A percentile compares a stretch with the other conserved stretches of the same genome.
These are phyloP conservation scores for Sporobolomyces pararoseus DNA, from an alignment of 768 basidiomycete genomes.

Conservation along the genomic window DNA sequence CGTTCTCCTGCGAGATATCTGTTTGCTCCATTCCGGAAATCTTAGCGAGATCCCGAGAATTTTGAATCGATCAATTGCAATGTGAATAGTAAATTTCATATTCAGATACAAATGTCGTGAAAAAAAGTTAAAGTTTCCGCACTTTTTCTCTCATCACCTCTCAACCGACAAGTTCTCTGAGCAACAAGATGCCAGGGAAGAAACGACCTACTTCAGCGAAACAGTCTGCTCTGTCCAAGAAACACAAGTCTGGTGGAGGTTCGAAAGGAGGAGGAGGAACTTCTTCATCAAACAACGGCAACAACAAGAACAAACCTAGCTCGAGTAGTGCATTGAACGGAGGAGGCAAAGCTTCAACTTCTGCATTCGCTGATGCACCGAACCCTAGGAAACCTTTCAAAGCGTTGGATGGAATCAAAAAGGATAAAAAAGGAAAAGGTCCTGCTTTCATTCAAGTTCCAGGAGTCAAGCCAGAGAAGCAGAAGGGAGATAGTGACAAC, in stretches of 20 bases:
- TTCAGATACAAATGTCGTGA: too few relatives aligned
- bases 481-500: background rate
- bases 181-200: slow-evolving; percentile 39
- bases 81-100: too few relatives aligned
- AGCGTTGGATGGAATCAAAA: slow-evolving; percentile 20
- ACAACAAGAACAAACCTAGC: background rate
- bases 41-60: too few relatives aligned
- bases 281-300: background rate
- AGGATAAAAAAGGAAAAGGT: slow-evolving; percentile 42
- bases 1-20: too few relatives aligned
- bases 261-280: background rate
- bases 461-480: background rate
- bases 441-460: slow-evolving; percentile 25
- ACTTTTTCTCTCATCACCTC: background rate
- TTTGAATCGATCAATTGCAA: too few relatives aligned
- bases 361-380: background rate
- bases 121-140: too few relatives aligned
- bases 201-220: slow-evolving; percentile 21
- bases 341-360: background rate
- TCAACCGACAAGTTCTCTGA: background rate
- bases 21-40: too few relatives aligned
- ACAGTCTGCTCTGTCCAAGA: slow-evolving; percentile 25
- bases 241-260: slow-evolving; percentile 30
- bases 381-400: background rate
- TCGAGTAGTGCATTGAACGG: background rate